phyloP scores from a whole-genome alignment of 768 basidiomycete genomes.

The Lactarius trivialis region DNA sequence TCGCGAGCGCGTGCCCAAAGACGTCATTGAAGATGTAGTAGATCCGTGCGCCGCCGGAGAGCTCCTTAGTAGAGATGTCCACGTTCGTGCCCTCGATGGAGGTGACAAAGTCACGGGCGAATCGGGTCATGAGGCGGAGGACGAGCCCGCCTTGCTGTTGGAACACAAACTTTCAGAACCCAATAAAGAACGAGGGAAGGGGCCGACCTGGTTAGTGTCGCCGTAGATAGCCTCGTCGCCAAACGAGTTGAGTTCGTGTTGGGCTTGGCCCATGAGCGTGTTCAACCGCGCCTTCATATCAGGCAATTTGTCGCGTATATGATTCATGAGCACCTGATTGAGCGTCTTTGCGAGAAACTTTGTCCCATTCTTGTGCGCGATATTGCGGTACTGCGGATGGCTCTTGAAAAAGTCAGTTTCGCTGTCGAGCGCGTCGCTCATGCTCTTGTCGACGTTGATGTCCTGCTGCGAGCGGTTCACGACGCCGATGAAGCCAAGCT shows the following conservation, averaged over 20 bases:
- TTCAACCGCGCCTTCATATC: conserved; percentile 99
- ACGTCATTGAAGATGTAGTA: conserved; percentile 99
- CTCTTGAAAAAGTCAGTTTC: conserved; percentile 89
- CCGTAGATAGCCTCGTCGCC: conserved; percentile 90
- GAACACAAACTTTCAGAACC: neutral
- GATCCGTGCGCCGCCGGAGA: conserved; percentile 95
- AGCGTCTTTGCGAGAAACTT: conserved; percentile 88
- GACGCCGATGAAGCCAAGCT: conserved; percentile 96
- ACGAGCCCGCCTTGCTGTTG: conserved; percentile 77
- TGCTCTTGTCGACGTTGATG: conserved; percentile 80
- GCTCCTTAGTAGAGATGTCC: conserved; percentile 95
- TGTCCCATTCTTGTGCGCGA: conserved; percentile 97
- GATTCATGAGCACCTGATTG: conserved; percentile 93
- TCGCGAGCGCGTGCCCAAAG: conserved; percentile 86
- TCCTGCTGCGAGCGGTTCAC: conserved; percentile 98
- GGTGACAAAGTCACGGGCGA: conserved; percentile 92
- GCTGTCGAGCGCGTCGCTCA: conserved; percentile 76
- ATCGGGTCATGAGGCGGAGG: conserved; percentile 96
- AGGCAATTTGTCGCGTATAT: conserved; percentile 96
- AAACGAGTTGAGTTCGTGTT: conserved; percentile 95
- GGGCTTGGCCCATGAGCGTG: conserved; percentile 97
- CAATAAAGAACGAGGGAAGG: neutral
- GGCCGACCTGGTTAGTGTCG: conserved; percentile 70
- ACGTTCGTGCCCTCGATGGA: conserved; percentile 97
- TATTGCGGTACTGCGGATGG: conserved; percentile 89